Base-by-base conservation (phyloP, 306 rosid genomes). In the Cicer arietinum region DNA sequence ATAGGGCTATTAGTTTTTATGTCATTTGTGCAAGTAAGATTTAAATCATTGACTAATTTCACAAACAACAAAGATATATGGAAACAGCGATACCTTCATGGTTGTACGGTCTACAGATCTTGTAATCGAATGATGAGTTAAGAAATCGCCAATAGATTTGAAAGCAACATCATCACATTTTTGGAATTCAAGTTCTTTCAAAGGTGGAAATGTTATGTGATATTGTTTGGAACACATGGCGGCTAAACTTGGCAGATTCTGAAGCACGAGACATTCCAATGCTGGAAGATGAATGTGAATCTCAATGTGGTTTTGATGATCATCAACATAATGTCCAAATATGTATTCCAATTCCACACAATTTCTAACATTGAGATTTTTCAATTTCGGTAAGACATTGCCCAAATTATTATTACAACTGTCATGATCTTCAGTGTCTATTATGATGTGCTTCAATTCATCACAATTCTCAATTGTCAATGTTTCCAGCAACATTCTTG, bases 331-430 rank as follows among this genome's bases (percentile, higher is more conserved):
- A 30, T 3, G 37, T 30, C 37, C 37, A 30, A 62, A 6, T 41
- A 75, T 51, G 56, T 75, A 62, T 16, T 62, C 60, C 43, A 75
- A 17, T 10, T 11, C 0, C 3, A 0, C 0, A 7, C 68, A 73
- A 73, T 6, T 0, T 0, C 1, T 0, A 6, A 73, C 2, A 0
- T 0, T 0, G 5, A 73, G 1, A 2, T 0, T 0, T 30, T 8
- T 46, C 5, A 73, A 7, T 10, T 30, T 60, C 46, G 59, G 77
- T 6, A 73, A 73, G 59, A 73, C 47, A 14, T 59, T 1, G 1
- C n/a, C 7, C 22, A 6, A 12, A 11, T 12, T 42, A 12, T 12
- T 20, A 20, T n/a, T 3, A 14, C 30, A 58, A 25, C 2, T 13
- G 2, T 51, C 67, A 12, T 20, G 7, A 56, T 54, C 66, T 1